Base-by-base conservation (phyloP, 2,329 filamentous ascomycete species). In the Aspergillus proliferans region DNA sequence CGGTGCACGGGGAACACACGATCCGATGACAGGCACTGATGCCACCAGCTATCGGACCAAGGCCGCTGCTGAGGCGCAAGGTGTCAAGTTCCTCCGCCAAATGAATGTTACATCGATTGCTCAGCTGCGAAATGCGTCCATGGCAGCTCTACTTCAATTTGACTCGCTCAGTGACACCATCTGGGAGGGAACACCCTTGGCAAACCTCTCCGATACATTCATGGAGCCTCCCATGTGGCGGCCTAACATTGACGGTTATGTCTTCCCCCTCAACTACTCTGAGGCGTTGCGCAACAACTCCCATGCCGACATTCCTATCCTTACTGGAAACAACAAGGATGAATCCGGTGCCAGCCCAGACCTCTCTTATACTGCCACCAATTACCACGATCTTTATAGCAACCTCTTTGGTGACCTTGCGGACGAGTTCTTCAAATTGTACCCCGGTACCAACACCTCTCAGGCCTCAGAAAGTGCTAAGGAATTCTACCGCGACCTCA, bases 101-200 rank as follows among this genome's bases (percentile, higher is more conserved):
- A 50, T 71, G 12, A 73, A 73, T 39, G 70, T 73, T 21, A 61
- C 60, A 30, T 68, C 64, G 4, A 57, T 77, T 40, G 63, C 65
- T 18, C 64, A 74, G 55, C 68, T 71, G 8, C 68, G 73, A 4
- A 51, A 66, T 10, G 53, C 74, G 21, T 58, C 71, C 5, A 70
- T 64, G 6, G 57, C 61, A 1, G 56, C 58, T 1, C 56, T 77
- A 3, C 65, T 72, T n/a, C 49, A 52, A 9, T 51, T 52, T 6
- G 58, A 52, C 38, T 52, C 45, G 4, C 45, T 49, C 8, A 48
- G 33, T 15, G 60, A 65, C 30, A 58, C 57, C 18, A 56, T 53
- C 18, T 54, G 56, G 33, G 58, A 49, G 2, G 57, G 53, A 6
- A 65, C 61, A 7, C 48, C 45, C 12, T 63, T 61, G 22, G 50